A percentile compares a stretch with the other conserved stretches of the same genome.
Evolutionary conservation across 352 stramenopile species (phyloP).

Genomic region (Peronospora farinosa): DNA sequence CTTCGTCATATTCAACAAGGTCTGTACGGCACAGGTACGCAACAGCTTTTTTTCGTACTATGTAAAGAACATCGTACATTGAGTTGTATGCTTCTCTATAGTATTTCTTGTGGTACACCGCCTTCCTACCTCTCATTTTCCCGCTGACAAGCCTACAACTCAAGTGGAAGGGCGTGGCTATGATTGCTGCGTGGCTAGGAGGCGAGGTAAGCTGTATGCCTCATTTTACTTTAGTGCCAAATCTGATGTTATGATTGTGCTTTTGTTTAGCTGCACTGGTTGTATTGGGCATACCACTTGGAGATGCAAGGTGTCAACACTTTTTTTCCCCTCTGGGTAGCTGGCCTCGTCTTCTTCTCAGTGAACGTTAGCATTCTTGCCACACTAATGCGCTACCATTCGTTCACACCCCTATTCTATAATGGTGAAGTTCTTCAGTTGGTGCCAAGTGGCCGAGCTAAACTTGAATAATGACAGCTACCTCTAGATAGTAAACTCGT

Average conservation of each 20-base stretch:
- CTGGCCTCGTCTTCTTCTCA: conserved; percentile 83
- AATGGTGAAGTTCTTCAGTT: conserved; percentile 39
- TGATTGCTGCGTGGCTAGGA: conserved; percentile 70
- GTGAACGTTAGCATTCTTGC: conserved; percentile 81
- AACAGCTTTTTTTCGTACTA: not conserved
- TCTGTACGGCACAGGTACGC: conserved; percentile 80
- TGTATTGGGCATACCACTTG: conserved; percentile 86
- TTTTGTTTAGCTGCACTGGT: conserved; percentile 65
- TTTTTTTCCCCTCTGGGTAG: conserved; percentile 85
- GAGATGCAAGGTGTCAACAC: conserved; percentile 89
- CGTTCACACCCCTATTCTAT: conserved; percentile 53
- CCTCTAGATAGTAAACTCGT: no score
- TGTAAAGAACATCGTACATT: not conserved
- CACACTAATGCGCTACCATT: conserved; percentile 63
- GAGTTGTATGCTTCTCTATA: conserved; percentile 43
- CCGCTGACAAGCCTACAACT: conserved; percentile 56
- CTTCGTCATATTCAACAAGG: conserved; percentile 98
- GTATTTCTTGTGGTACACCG: conserved; percentile 99
- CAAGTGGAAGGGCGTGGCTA: conserved; percentile 52
- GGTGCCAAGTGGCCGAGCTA: conserved; percentile 14
- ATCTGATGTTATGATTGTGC: conserved; percentile 5
- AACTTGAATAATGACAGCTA: conserved; percentile 17
- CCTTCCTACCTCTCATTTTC: conserved; percentile 85
- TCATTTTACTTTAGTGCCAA: not conserved
- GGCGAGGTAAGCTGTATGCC: conserved; percentile 45